Conservation (phyloP, 192 early-diverging fungal genomes). For the Umbelopsis sp. region DNA sequence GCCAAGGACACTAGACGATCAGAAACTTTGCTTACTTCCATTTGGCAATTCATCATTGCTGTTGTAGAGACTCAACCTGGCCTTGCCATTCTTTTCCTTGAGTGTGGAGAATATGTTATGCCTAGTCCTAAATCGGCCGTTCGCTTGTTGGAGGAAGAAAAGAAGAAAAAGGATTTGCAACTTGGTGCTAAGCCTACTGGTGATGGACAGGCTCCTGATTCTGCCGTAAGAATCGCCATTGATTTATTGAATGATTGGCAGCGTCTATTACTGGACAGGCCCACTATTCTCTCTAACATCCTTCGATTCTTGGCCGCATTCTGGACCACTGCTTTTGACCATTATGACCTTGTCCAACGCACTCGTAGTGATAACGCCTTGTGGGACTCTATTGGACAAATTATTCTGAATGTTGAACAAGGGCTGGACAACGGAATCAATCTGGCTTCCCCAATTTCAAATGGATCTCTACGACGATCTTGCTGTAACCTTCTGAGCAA, state of each 20-base stretch:
- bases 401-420: slow-evolving; percentile 29
- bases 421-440: neutral
- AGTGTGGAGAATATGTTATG: slow-evolving; percentile 32
- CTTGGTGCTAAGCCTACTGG: neutral
- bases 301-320: slow-evolving; percentile 49
- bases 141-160: slow-evolving; percentile 21
- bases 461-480: slow-evolving; percentile 15
- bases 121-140: slow-evolving; percentile 38
- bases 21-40: slow-evolving; percentile 30
- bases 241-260: slow-evolving; percentile 41
- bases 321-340: slow-evolving; percentile 49
- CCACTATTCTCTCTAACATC: slow-evolving; percentile 44
- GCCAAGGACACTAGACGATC: slow-evolving; percentile 23
- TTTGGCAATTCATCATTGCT: slow-evolving; percentile 51
- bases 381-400: slow-evolving; percentile 43
- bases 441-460: neutral
- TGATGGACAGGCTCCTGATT: slow-evolving; percentile 16
- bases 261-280: slow-evolving; percentile 27
- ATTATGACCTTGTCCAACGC: slow-evolving; percentile 36
- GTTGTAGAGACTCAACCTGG: slow-evolving; percentile 47
- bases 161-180: slow-evolving; percentile 27
- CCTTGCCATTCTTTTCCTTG: slow-evolving; percentile 39
- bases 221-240: slow-evolving; percentile 43
- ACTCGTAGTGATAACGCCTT: slow-evolving; percentile 41
- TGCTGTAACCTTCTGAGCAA: slow-evolving; percentile 28